Base-by-base conservation (phyloP, 768 basidiomycete species). In the Leccinum longicurvipes region DNA sequence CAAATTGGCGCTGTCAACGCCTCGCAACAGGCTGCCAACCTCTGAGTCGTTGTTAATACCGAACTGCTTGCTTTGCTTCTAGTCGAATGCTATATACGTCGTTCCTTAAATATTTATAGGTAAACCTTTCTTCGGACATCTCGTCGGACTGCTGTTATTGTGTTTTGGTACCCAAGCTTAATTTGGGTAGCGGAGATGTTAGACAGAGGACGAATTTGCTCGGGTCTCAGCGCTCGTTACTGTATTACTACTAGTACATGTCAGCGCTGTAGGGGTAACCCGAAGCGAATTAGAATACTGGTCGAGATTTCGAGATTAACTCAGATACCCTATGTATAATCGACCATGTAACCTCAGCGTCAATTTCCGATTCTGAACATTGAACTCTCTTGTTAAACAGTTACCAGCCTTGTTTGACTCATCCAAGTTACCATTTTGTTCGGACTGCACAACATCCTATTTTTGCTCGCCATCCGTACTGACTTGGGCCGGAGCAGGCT, bases 1-100 rank as follows among this genome's bases (percentile, higher is more conserved):
- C 67, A 70, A 23, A 15, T 68, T 10, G 64, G 67, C 32, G 64
- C 47, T 10, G 34, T 55, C 11, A 47, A 60, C 14, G 51, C 66
- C 14, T 21, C 51, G 47, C 39, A 60, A 36, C 31, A 65, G 25
- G 68, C 67, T 23, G 45, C 49, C 9, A 70, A 64, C 39, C 59
- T 70, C 14, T 55, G 53, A 2, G 21, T 19, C 68, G 2, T 7
- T 53, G 17, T 45, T 68, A 15, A 44, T 68, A 27, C 61, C 68
- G 6, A 45, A 24, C 17, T 65, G 29, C 60, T 47, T 39, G 10
- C 5, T 19, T 39, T 39, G 10, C 36, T n/a, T 39, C 36, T n/a
- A 39, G 36, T 19, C n/a, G 5, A 39, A 39, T 39, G 36, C 36
- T 39, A n/a, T n/a, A 19, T 39, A n/a, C n/a, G n/a, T 19, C 36